Percentiles rank a stretch among this genome's conserved stretches.
Conservation (phyloP, 2,329 filamentous ascomycete species). For the Aspergillus fructus region DNA sequence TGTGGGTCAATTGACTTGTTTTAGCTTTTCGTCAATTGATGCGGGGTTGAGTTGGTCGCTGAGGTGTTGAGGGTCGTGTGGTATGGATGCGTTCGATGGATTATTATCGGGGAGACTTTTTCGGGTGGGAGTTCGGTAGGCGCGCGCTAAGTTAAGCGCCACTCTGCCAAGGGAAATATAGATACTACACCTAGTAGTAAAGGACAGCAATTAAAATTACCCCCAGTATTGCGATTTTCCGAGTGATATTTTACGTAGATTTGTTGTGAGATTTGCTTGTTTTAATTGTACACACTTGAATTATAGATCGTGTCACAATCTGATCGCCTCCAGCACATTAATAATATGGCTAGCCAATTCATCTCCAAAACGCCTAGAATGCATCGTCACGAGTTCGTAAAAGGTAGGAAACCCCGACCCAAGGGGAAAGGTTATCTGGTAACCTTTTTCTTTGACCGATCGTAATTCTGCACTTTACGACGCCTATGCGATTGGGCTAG, state of each 20-base stretch:
- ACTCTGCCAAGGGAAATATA: neutral
- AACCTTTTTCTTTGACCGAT: conserved; percentile 41
- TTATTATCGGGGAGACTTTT: conserved; percentile 6
- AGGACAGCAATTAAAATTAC: neutral
- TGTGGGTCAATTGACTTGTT: neutral
- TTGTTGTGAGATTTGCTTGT: neutral
- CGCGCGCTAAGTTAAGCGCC: conserved; percentile 6
- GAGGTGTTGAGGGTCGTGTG: neutral
- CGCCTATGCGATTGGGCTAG: conserved; percentile 48
- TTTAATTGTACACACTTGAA: neutral
- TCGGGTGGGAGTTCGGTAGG: neutral
- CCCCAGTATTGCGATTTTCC: neutral
- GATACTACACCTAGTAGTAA: neutral
- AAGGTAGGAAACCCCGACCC: neutral
- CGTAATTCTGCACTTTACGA: conserved; percentile 49
- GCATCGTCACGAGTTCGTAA: conserved; percentile 21
- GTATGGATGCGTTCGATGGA: neutral
- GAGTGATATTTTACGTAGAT: neutral
- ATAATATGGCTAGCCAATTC: conserved; percentile 7
- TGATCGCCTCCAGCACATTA: neutral
- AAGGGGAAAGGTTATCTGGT: conserved; percentile 1
- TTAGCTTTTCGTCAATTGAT: neutral
- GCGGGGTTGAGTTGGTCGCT: neutral
- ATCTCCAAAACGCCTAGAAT: conserved; percentile 23
- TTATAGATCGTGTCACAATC: neutral